Conservation (phyloP, 164 flowering plant genomes). For the Platanus orientalis region DNA sequence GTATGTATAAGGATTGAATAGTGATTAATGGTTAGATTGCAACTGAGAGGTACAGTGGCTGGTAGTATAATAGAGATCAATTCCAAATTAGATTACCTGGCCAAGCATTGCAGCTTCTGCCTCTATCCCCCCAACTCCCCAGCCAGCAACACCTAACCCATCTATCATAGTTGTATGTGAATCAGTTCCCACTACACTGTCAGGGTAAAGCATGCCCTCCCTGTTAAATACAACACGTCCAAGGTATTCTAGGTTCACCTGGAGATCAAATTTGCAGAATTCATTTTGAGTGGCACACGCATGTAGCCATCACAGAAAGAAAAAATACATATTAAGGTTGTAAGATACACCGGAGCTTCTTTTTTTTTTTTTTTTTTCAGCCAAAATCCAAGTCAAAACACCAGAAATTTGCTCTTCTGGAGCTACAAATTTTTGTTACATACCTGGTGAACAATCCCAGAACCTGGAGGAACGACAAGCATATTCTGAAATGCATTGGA, state of each 20-base stretch:
- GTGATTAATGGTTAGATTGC: too few species aligned
- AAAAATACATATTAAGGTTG: too few species aligned
- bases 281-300: not conserved
- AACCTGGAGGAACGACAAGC: slow-evolving; percentile 98
- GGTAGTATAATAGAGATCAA: not conserved
- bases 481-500: slow-evolving; percentile 80
- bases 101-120: slow-evolving; percentile 99
- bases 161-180: slow-evolving; percentile 98
- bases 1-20: too few species aligned
- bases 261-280: slow-evolving; percentile 12
- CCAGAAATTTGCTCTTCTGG: too few species aligned
- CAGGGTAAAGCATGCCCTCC: slow-evolving; percentile 81
- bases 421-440: too few species aligned
- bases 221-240: slow-evolving; percentile 90
- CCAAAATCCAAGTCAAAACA: not conserved
- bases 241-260: slow-evolving; percentile 92
- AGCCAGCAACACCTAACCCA: slow-evolving; percentile 96
- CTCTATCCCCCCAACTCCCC: slow-evolving; percentile 99
- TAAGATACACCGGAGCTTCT: too few species aligned
- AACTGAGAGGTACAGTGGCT: not conserved
- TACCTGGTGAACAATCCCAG: slow-evolving; percentile 96
- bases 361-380: too few species aligned
- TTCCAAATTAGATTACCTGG: slow-evolving; percentile 46
- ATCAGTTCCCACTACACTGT: slow-evolving; percentile 96
- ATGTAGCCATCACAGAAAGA: not conserved